Base-by-base conservation (phyloP, 257 asterid genomes). In the Petunia axillaris region DNA sequence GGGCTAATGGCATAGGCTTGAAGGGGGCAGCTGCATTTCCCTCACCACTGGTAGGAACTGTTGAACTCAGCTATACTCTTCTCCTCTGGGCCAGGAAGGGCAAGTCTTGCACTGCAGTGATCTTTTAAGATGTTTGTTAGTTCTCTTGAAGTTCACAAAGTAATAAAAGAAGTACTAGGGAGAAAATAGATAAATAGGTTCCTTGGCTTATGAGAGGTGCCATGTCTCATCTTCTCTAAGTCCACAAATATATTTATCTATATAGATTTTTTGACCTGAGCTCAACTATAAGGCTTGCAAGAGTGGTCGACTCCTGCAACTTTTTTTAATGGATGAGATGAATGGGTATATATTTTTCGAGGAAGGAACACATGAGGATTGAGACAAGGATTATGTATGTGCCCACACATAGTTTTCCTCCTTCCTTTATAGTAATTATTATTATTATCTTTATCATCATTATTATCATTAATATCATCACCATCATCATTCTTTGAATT, bases 41-140 rank as follows among this genome's bases (percentile, higher is more conserved):
- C 44, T 66, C 25, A 9, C 55, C 64, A 62, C 65, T 40, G 76
- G 52, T 37, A 2, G 77, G 82, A 64, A 64, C 64, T 50, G 64
- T 44, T 39, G 82, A 64, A 65, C 82, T 65, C 60, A 79, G 25
- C 82, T 70, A 79, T 79, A 64, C 77, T 55, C 75, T 65, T 79
- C 76, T 64, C 82, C 54, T 79, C 77, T 79, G 77, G 82, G 11
- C 77, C 77, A 2, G 82, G 82, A 65, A 95, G 97, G 82, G 97
- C 89, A 67, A 93, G 96, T 86, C 99, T 90, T 81, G 98, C 93
- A 76, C 99, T 95, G 99, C 91, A 89, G 83, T 76, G 68, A 78
- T 25, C 57, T 68, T 36, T 81, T 55, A 73, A 73, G 25, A 50
- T 1, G n/a, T 50, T 36, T 8, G 36, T 73, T 46, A 73, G 40